Base-by-base conservation (phyloP, 352 stramenopile genomes). In the Globisporangium rhizosaccharum region DNA sequence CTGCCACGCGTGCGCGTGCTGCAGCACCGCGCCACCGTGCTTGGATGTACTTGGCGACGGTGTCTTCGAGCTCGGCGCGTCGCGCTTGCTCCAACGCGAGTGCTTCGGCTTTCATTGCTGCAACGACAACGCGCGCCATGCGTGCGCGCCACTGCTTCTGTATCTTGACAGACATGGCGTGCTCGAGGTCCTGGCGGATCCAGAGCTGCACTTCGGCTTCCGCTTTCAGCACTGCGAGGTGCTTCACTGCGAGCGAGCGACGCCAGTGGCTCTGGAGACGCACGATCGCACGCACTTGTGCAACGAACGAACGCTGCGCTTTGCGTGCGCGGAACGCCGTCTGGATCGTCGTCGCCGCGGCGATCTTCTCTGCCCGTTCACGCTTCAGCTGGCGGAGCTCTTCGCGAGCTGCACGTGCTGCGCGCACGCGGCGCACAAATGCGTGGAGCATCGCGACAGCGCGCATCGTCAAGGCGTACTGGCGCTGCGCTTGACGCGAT, bases 231-330 rank as follows among this genome's bases (percentile, higher is more conserved):
- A 53, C 49, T 14, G 56, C 58, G 9, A 67, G n/a, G 8, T 56
- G 51, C n/a, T 39, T 49, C 36, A 42, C 36, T 36, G 72, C 67
- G 30, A 57, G 25, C 2, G 41, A 49, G 52, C 62, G 53, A 28
- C 72, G 65, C 70, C 70, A 81, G 25, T 59, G 55, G 36, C 67
- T 77, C 44, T 80, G 72, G 44, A 80, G 20, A 28, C 36, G 52
- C 23, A 73, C 53, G 18, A 80, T 51, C 14, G 68, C 46, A 0
- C 57, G 39, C 15, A 67, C 50, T 42, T 70, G 62, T 30, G 42
- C 28, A 44, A 63, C n/a, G 36, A 62, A 65, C 20, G 55, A n/a
- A 2, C 26, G 42, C n/a, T 57, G 60, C 2, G 53, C 63, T 51
- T 36, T 26, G 37, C 59, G 64, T 3, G 30, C 56, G 30, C 68